Percentiles rank a stretch among this genome's conserved stretches.
Conservation (phyloP, 1,284 basidiomycete genomes). For the Abortiporus biennis region DNA sequence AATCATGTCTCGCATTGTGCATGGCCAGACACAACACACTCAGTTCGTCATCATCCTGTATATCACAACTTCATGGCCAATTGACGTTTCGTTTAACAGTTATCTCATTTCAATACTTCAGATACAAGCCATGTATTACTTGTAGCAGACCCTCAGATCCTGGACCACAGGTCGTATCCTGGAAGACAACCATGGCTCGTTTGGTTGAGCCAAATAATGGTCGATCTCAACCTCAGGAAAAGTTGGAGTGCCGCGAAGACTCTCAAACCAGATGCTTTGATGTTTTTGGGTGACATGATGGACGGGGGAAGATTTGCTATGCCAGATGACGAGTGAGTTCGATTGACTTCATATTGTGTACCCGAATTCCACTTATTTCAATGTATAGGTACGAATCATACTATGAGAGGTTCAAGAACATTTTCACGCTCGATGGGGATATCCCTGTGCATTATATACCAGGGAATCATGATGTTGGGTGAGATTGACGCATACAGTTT, state of each 20-base stretch:
- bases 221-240: slow-evolving; percentile 76
- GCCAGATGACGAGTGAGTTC: slow-evolving; percentile 62
- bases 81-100: no score
- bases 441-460: slow-evolving; percentile 66
- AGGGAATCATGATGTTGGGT: slow-evolving; percentile 88
- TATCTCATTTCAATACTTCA: background rate
- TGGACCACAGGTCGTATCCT: slow-evolving; percentile 60
- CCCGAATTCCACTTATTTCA: background rate
- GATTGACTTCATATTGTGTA: background rate
- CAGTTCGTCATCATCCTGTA: no score
- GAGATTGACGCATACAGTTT: slow-evolving; percentile 13
- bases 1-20: slow-evolving; percentile 41
- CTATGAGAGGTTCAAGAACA: slow-evolving; percentile 57
- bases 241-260: slow-evolving; percentile 68
- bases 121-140: slow-evolving; percentile 67
- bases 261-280: slow-evolving; percentile 62
- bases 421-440: slow-evolving; percentile 44
- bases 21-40: slow-evolving; percentile 57
- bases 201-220: slow-evolving; percentile 49
- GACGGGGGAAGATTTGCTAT: slow-evolving; percentile 69
- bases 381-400: slow-evolving; percentile 61
- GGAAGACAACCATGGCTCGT: slow-evolving; percentile 41
- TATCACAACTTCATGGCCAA: no score
- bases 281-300: slow-evolving; percentile 89
- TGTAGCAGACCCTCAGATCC: slow-evolving; percentile 79